phyloP scores from a whole-genome alignment of 2,329 filamentous ascomycete genomes.

The Byssochlamys sp. region DNA sequence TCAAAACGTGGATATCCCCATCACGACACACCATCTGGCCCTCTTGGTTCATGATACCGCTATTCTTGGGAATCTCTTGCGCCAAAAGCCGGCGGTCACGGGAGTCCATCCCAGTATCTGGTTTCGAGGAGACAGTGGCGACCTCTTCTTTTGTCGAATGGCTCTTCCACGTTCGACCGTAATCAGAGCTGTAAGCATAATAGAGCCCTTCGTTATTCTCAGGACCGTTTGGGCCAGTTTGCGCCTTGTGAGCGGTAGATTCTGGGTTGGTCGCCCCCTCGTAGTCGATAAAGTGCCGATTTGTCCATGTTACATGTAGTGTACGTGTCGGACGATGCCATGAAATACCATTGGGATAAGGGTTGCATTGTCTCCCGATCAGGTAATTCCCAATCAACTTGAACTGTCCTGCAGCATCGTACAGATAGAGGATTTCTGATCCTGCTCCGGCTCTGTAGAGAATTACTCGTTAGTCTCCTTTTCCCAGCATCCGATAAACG shows the following conservation, averaged over 20 bases:
- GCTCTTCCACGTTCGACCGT: neutral
- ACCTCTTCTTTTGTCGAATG: neutral
- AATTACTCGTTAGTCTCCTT: neutral
- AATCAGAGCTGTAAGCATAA: constrained; percentile 40
- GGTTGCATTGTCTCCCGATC: constrained; percentile 23
- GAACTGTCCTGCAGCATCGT: neutral
- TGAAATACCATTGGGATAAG: constrained; percentile 43
- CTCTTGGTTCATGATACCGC: neutral
- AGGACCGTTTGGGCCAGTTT: constrained; percentile 36
- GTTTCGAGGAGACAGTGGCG: neutral
- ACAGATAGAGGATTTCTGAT: neutral
- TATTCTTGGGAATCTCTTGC: neutral
- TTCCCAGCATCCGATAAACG: neutral
- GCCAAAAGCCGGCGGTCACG: neutral
- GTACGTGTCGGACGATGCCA: constrained; percentile 14
- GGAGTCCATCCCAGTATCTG: neutral
- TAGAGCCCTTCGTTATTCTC: constrained; percentile 44
- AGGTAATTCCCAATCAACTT: neutral
- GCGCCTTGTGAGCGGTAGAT: constrained; percentile 35
- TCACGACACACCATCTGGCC: neutral
- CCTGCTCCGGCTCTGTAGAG: neutral
- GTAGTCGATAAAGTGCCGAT: constrained; percentile 41
- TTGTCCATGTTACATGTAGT: constrained; percentile 42
- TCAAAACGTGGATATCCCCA: neutral
- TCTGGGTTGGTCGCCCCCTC: constrained; percentile 33